Conservation (phyloP, 257 asterid genomes). For the Primulina tabacum region DNA sequence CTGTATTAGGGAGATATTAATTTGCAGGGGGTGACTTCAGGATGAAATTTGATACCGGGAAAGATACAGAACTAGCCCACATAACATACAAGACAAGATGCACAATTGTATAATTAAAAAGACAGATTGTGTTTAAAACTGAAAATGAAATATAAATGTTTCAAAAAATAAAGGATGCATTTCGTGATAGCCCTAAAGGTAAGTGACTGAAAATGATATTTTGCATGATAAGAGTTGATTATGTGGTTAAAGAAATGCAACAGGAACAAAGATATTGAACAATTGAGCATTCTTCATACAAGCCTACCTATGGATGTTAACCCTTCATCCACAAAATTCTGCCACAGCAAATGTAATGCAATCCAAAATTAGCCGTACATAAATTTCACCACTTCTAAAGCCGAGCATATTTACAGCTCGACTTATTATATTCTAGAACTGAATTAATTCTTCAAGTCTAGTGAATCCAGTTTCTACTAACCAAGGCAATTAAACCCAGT, state of each 20-base stretch:
- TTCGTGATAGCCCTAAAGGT: no score
- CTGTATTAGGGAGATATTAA: background rate
- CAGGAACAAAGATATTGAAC: background rate
- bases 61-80: background rate
- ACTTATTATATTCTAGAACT: background rate
- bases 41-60: no score
- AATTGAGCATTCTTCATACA: background rate
- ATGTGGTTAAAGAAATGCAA: background rate
- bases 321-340: background rate
- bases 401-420: background rate
- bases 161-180: no score
- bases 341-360: background rate
- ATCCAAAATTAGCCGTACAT: background rate
- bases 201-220: no score
- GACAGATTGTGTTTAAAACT: background rate
- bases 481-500: background rate
- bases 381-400: background rate
- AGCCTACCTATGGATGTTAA: background rate
- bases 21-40: background rate
- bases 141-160: no score
- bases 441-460: background rate
- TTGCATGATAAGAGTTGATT: background rate
- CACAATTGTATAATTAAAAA: background rate
- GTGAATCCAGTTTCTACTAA: background rate
- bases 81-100: background rate